These are phyloP conservation scores for Aspergillus caelatus DNA, from an alignment of 2,329 filamentous ascomycete genomes.

Conservation along the genomic window DNA sequence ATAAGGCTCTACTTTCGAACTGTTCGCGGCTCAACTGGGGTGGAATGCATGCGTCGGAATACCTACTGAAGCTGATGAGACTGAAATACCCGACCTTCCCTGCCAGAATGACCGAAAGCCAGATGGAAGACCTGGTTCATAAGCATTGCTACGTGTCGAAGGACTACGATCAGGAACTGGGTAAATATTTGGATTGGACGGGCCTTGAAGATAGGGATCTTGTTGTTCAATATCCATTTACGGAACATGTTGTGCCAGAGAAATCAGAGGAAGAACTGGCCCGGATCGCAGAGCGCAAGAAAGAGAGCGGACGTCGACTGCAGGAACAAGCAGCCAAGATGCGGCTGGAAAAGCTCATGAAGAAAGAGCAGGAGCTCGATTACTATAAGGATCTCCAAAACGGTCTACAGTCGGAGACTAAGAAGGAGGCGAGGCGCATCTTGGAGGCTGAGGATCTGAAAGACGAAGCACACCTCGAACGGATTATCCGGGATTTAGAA, in stretches of 20 bases:
- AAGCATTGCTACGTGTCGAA: constrained; percentile 89
- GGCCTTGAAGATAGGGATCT: constrained; percentile 87
- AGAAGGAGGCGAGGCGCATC: constrained; percentile 85
- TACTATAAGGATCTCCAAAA: constrained; percentile 85
- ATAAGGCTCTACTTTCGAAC: constrained; percentile 80
- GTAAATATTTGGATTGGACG: constrained; percentile 81
- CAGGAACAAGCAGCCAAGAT: constrained; percentile 98
- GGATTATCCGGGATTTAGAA: constrained; percentile 84
- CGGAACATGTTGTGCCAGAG: constrained; percentile 84
- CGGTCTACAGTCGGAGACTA: constrained; percentile 73
- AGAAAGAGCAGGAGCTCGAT: constrained; percentile 92
- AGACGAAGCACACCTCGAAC: constrained; percentile 84
- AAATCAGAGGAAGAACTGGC: constrained; percentile 95
- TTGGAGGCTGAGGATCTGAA: constrained; percentile 91
- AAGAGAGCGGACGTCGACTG: constrained; percentile 85
- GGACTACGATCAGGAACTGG: constrained; percentile 79
- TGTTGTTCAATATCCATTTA: constrained; percentile 90
- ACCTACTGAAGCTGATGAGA: constrained; percentile 82
- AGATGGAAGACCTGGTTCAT: constrained; percentile 83
- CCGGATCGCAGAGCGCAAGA: constrained; percentile 86
- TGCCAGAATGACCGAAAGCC: constrained; percentile 80
- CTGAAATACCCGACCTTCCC: constrained; percentile 92
- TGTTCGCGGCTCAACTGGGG: constrained; percentile 94
- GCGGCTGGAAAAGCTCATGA: constrained; percentile 90
- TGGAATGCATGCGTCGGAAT: constrained; percentile 85